Conservation (phyloP, 2,329 filamentous ascomycete species). For the Neofusicoccum laricinum region DNA sequence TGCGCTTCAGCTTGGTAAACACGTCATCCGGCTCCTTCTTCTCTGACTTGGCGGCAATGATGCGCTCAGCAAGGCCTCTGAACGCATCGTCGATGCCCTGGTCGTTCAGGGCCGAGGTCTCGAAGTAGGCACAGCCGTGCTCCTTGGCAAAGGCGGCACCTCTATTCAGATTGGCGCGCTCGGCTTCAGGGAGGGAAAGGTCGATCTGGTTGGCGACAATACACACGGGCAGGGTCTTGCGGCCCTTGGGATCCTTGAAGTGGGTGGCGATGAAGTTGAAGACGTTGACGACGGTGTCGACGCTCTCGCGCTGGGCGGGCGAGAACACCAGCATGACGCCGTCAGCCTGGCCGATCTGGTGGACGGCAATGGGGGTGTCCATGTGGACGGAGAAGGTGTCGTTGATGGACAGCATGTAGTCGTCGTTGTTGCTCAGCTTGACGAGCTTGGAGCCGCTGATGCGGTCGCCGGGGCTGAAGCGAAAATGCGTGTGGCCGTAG, state of each 20-base stretch:
- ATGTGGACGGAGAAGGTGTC: constrained; percentile 13
- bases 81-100: constrained; percentile 2
- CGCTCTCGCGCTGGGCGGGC: background rate
- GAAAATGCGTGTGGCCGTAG: constrained; percentile 9
- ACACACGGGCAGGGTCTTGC: background rate
- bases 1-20: constrained; percentile 7
- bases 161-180: background rate
- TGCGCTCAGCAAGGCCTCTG: background rate
- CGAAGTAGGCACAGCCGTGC: background rate
- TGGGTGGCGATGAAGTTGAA: constrained; percentile 10
- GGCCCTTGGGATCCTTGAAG: constrained; percentile 8
- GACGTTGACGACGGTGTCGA: constrained; percentile 8
- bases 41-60: background rate
- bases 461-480: constrained; percentile 10
- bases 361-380: constrained; percentile 3
- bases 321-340: constrained; percentile 9
- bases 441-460: constrained; percentile 6
- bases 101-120: background rate
- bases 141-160: background rate
- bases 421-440: constrained; percentile 5
- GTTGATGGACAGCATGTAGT: constrained; percentile 12
- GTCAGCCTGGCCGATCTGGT: constrained; percentile 11
- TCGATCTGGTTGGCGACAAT: constrained; percentile 7
- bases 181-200: background rate
- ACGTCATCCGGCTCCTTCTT: constrained; percentile 9